phyloP scores from a whole-genome alignment of 169 alveolate genomes.

The Eimeria acervulina region DNA sequence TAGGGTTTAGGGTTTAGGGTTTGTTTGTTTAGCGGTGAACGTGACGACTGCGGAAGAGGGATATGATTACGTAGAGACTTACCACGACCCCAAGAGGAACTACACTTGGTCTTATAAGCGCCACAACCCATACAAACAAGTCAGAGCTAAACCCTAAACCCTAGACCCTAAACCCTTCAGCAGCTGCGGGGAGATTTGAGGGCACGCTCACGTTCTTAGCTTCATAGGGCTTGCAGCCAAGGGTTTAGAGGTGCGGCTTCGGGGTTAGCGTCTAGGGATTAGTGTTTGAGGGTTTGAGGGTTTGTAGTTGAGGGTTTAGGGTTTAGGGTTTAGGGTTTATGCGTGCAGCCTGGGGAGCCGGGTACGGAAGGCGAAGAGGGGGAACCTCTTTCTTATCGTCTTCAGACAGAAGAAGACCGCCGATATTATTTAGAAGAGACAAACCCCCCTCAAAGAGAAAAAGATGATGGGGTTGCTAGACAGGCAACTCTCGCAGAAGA shows the following conservation, averaged over 20 bases:
- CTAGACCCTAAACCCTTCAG: no score
- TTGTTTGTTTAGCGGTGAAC: no score
- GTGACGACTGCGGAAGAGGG: slow-evolving; percentile 73
- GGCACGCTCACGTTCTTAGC: no score
- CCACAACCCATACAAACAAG: slow-evolving; percentile 80
- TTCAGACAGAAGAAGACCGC: slow-evolving; percentile 43
- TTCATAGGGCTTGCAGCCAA: no score
- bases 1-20: no score
- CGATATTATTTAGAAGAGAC: slow-evolving; percentile 72
- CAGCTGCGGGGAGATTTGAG: no score
- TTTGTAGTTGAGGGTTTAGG: no score
- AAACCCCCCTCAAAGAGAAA: slow-evolving; percentile 86
- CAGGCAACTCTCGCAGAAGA: slow-evolving; percentile 91
- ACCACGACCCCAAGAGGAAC: slow-evolving; percentile 89
- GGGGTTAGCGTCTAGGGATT: background rate
- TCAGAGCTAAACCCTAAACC: no score
- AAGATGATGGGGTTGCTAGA: slow-evolving; percentile 89
- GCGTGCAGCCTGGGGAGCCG: background rate
- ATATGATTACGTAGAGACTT: slow-evolving; percentile 89
- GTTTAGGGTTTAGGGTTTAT: no score
- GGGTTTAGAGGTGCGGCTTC: no score
- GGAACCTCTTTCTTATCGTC: background rate
- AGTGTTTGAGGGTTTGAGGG: no score
- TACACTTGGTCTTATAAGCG: slow-evolving; percentile 88
- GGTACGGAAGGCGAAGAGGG: slow-evolving; percentile 24